Percentiles rank a stretch among this genome's conserved stretches.
Conservation (phyloP, 768 basidiomycete genomes). For the Clitopilus hobsonii region DNA sequence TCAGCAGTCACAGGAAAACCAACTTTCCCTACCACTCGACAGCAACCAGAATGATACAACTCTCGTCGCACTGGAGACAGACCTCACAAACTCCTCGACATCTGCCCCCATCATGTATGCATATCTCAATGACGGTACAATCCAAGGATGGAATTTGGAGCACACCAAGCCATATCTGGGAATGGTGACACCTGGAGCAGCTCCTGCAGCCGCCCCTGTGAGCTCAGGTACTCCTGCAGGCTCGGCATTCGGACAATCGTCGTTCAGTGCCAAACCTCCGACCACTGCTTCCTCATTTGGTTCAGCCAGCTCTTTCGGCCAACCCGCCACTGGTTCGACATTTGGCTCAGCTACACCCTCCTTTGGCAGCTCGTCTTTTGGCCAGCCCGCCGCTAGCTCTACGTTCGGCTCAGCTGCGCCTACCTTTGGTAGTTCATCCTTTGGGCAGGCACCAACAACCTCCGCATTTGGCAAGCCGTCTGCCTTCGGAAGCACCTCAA, state of each 20-base stretch:
- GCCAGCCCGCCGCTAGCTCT: slow-evolving; percentile 4
- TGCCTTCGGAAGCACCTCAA: too few relatives aligned
- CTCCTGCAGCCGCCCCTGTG: slow-evolving; percentile 8
- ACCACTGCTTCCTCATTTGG: neutral
- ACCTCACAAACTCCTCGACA: slow-evolving; percentile 50
- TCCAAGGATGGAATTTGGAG: slow-evolving; percentile 70
- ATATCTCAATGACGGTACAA: slow-evolving; percentile 74
- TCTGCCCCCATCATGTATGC: slow-evolving; percentile 61
- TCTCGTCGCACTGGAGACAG: slow-evolving; percentile 58
- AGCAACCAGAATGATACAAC: slow-evolving; percentile 67
- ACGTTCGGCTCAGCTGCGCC: slow-evolving; percentile 23
- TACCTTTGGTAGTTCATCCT: slow-evolving; percentile 22
- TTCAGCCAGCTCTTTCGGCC: slow-evolving; percentile 17
- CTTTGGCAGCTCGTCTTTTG: slow-evolving; percentile 6
- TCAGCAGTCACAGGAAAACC: slow-evolving; percentile 46
- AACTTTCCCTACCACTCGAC: slow-evolving; percentile 62
- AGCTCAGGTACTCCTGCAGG: slow-evolving; percentile 6
- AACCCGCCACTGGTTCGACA: slow-evolving; percentile 8
- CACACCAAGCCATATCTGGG: slow-evolving; percentile 56
- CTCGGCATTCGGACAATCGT: slow-evolving; percentile 14
- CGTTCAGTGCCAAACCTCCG: slow-evolving; percentile 4
- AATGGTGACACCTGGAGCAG: slow-evolving; percentile 33
- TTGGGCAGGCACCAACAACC: slow-evolving; percentile 8
- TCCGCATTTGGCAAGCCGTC: slow-evolving; percentile 1
- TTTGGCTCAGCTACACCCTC: slow-evolving; percentile 14